Percentiles rank a stretch among this genome's conserved stretches.
These are phyloP conservation scores for Cubamyces lactineus DNA, from an alignment of 768 basidiomycete genomes.

Conservation along the genomic window DNA sequence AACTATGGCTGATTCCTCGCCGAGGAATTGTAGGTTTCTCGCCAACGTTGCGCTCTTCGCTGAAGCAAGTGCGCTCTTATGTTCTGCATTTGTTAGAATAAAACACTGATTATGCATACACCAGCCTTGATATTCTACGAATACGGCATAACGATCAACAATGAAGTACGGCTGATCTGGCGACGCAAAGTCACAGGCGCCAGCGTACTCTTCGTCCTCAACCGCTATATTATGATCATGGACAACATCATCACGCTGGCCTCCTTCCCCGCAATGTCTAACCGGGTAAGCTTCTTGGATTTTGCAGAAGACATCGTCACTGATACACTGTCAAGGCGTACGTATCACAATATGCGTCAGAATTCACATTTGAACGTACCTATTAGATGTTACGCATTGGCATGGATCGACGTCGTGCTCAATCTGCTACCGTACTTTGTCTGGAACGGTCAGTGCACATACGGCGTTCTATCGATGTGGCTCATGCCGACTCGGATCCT, in stretches of 20 bases:
- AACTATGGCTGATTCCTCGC: neutral
- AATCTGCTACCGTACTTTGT: conserved; percentile 9
- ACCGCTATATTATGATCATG: conserved; percentile 17
- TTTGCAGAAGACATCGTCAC: neutral
- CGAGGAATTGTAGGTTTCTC: neutral
- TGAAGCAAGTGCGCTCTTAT: neutral
- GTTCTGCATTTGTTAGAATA: neutral
- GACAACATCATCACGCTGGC: conserved; percentile 4
- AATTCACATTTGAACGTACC: no score
- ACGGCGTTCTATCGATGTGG: no score
- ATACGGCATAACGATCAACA: conserved; percentile 18
- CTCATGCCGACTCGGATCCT: neutral
- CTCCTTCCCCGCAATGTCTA: neutral
- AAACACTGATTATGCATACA: no score
- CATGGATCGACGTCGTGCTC: conserved; percentile 4
- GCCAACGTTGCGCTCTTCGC: neutral
- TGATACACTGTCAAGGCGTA: neutral
- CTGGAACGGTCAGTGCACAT: neutral
- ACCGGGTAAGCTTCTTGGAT: neutral
- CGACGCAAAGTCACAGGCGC: conserved; percentile 19
- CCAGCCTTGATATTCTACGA: conserved; percentile 19
- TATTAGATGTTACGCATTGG: neutral
- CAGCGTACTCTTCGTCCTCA: conserved; percentile 21
- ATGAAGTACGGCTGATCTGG: conserved; percentile 22
- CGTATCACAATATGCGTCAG: no score